Percentiles rank a stretch among this genome's conserved stretches.
Conservation (phyloP, 768 basidiomycete genomes). For the Xerocomus spinulosus region DNA sequence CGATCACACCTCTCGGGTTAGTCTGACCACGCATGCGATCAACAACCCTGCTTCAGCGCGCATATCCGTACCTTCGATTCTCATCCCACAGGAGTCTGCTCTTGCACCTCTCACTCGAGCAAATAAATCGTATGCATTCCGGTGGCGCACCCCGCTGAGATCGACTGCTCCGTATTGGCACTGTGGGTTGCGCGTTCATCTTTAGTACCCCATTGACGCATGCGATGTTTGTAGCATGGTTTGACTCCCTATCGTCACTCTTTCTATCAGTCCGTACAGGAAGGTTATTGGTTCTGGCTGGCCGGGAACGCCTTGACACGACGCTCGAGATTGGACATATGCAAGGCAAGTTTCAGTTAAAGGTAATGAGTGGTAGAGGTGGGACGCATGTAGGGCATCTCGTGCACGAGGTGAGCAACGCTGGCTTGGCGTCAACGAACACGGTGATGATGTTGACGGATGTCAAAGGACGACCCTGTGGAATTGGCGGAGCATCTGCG, state of each 20-base stretch:
- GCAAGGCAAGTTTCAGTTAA: slow-evolving; percentile 95
- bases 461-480: slow-evolving; percentile 74
- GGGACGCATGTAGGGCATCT: slow-evolving; percentile 73
- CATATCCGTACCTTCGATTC: slow-evolving; percentile 79
- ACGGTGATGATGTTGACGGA: background rate
- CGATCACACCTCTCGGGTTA: slow-evolving; percentile 30
- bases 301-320: slow-evolving; percentile 87
- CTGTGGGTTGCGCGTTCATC: slow-evolving; percentile 43
- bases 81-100: slow-evolving; percentile 46
- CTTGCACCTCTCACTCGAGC: slow-evolving; percentile 26
- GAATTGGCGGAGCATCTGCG: slow-evolving; percentile 74
- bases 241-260: slow-evolving; percentile 68
- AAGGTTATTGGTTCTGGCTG: slow-evolving; percentile 84
- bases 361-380: slow-evolving; percentile 59
- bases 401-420: slow-evolving; percentile 74
- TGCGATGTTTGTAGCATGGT: slow-evolving; percentile 72
- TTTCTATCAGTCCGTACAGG: slow-evolving; percentile 80
- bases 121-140: slow-evolving; percentile 33
- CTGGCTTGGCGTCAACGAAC: background rate
- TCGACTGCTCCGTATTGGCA: slow-evolving; percentile 89
- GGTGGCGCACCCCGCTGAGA: slow-evolving; percentile 82
- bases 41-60: slow-evolving; percentile 79
- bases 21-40: slow-evolving; percentile 77
- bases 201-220: background rate
- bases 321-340: slow-evolving; percentile 96